Percentiles rank a stretch among this genome's conserved stretches.
Conservation (phyloP, 1,284 basidiomycete genomes). For the Fomitiporia mediterranea region DNA sequence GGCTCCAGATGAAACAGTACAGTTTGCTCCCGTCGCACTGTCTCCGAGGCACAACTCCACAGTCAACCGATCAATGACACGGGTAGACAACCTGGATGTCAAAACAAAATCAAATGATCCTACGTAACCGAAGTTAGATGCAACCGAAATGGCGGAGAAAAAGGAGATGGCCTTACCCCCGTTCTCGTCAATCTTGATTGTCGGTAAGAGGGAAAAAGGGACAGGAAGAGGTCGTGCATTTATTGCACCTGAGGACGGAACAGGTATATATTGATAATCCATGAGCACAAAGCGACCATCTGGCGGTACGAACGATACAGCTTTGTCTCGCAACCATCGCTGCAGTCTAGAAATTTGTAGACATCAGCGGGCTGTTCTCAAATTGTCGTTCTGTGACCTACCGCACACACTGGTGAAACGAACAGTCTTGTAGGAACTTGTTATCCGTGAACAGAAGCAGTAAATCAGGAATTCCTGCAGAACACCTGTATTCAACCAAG, state of each 20-base stretch:
- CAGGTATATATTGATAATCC: conserved; percentile 72
- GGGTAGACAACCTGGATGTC: conserved; percentile 59
- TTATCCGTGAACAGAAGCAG: conserved; percentile 78
- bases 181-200: conserved; percentile 53
- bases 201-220: conserved; percentile 62
- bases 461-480: conserved; percentile 82
- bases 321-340: conserved; percentile 75
- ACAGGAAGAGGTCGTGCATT: conserved; percentile 46
- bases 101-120: conserved; percentile 71
- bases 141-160: not conserved
- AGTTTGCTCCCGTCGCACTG: conserved; percentile 62
- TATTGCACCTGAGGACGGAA: conserved; percentile 27
- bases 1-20: conserved; percentile 57
- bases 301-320: conserved; percentile 90
- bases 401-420: conserved; percentile 92
- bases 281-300: conserved; percentile 87
- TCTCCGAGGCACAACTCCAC: conserved; percentile 74
- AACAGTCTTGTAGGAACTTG: conserved; percentile 68
- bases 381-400: conserved; percentile 27
- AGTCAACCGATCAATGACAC: conserved; percentile 64
- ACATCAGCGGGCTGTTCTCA: not conserved
- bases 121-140: conserved; percentile 27
- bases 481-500: conserved; percentile 5
- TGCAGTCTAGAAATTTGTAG: conserved; percentile 48
- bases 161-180: conserved; percentile 57